These are phyloP conservation scores for Candida hungchunana DNA, from an alignment of 805 yeast genomes.

Conservation along the genomic window DNA sequence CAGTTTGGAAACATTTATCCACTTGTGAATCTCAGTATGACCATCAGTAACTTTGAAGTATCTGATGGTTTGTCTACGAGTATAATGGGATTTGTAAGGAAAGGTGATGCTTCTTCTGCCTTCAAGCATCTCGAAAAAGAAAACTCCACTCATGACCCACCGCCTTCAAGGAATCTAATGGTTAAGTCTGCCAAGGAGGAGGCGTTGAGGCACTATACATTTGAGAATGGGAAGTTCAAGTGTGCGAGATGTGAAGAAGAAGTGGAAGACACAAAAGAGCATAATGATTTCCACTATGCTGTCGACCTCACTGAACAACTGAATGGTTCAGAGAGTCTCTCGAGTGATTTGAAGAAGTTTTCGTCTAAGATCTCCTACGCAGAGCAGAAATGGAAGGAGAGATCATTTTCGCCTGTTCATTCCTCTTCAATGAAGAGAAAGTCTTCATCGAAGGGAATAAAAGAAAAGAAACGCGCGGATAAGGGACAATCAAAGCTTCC, in stretches of 20 bases:
- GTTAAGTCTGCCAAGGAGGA: not conserved
- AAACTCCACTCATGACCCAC: not conserved
- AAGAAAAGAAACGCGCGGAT: slow-evolving; percentile 13
- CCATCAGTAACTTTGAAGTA: slow-evolving; percentile 50
- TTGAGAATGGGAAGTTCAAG: slow-evolving; percentile 5
- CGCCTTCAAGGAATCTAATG: not conserved
- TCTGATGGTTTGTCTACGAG: slow-evolving; percentile 21
- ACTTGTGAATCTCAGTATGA: slow-evolving; percentile 44
- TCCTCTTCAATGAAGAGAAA: not conserved
- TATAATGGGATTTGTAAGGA: slow-evolving; percentile 22
- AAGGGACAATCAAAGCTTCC: slow-evolving; percentile 25
- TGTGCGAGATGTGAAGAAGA: slow-evolving; percentile 11
- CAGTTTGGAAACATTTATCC: slow-evolving; percentile 39
- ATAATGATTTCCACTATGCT: slow-evolving; percentile 53
- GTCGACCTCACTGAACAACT: slow-evolving; percentile 41
- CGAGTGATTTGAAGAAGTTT: slow-evolving; percentile 12
- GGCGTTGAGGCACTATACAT: not conserved
- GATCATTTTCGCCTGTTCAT: slow-evolving; percentile 1
- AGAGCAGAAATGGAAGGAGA: slow-evolving; percentile 5
- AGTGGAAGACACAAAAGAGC: slow-evolving; percentile 36
- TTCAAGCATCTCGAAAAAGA: slow-evolving; percentile 5
- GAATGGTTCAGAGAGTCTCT: slow-evolving; percentile 30
- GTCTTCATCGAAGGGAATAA: not conserved
- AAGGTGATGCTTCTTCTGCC: slow-evolving; percentile 10
- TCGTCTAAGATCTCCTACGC: slow-evolving; percentile 9